Base-by-base conservation (phyloP, 345 rosid species). In the Ceriops decandra region DNA sequence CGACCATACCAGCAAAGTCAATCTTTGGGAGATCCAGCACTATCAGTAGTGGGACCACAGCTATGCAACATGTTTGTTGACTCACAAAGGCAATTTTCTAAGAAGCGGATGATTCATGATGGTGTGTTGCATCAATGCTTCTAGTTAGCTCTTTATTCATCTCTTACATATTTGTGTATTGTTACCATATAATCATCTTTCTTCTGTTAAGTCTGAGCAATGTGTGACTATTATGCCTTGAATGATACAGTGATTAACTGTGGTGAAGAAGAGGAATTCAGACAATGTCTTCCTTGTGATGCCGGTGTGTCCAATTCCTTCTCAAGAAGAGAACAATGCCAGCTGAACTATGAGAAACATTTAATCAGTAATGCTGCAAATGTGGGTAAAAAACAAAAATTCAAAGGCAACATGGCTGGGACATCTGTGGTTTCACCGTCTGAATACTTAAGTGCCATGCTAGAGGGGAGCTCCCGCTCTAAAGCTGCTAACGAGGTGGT, bases 1-100 rank as follows among this genome's bases (percentile, higher is more conserved):
- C 85, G 81, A 68, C 85, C 89, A 64, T 74, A 69, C 76, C 80
- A 85, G 58, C 80, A 73, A 20, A 72, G 52, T 74, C 75, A 21
- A 42, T 7, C 70, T 71, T 26, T 66, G 42, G 81, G 82, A 74
- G 76, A 64, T 64, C 74, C 68, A 60, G 70, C 57, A 65, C 60
- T 69, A 61, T 68, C 79, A 33, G 62, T 70, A 35, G 5, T 49
- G 20, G 71, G 71, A 63, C 70, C 79, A 21, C 70, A 46, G 52
- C 63, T 33, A 60, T 64, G 66, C 31, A 76, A 73, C 57, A 51
- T 63, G 7, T 20, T 35, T 57, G 63, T 52, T 53, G 59, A 49
- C 74, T 65, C 81, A 26, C 54, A 54, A 4, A 74, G 70, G 72
- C 66, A 77, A 59, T 53, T 63, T 69, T 64, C 73, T 63, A 59